Conservation (phyloP, 1,284 basidiomycete species). For the Pisolithus thermaeus region DNA sequence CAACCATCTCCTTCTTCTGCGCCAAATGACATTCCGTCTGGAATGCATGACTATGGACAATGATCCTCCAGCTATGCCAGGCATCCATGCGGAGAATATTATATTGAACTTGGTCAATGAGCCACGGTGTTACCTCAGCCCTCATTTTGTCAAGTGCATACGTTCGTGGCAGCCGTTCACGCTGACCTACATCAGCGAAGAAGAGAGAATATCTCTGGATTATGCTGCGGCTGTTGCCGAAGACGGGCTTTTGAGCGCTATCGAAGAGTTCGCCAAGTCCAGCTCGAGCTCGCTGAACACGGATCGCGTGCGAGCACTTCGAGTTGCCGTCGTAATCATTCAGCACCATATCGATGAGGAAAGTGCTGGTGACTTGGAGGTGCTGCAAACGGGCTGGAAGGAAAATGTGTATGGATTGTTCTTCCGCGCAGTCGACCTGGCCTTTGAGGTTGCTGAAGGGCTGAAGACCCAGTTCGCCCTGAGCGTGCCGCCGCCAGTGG, state of each 20-base stretch:
- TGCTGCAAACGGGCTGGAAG: slow-evolving; percentile 53
- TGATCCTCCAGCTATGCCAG: slow-evolving; percentile 53
- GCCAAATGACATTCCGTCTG: slow-evolving; percentile 57
- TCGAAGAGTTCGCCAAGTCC: slow-evolving; percentile 46
- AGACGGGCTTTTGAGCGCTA: slow-evolving; percentile 56
- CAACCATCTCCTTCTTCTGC: slow-evolving; percentile 57
- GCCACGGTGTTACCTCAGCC: slow-evolving; percentile 54
- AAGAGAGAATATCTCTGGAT: slow-evolving; percentile 50
- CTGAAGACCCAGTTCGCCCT: slow-evolving; percentile 47
- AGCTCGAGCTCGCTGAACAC: slow-evolving; percentile 33
- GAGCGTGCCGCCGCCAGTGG: slow-evolving; percentile 27
- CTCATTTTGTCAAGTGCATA: slow-evolving; percentile 52
- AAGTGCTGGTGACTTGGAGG: slow-evolving; percentile 45
- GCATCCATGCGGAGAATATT: slow-evolving; percentile 62
- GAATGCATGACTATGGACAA: slow-evolving; percentile 56
- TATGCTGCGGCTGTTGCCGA: slow-evolving; percentile 58
- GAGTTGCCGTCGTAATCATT: slow-evolving; percentile 57
- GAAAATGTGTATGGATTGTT: slow-evolving; percentile 51
- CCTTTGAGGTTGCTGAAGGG: slow-evolving; percentile 44
- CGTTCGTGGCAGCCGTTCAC: slow-evolving; percentile 39
- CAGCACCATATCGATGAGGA: slow-evolving; percentile 43
- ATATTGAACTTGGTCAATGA: slow-evolving; percentile 54
- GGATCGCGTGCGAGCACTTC: slow-evolving; percentile 48
- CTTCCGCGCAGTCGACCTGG: slow-evolving; percentile 47
- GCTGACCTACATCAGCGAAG: slow-evolving; percentile 54